These are phyloP conservation scores for Erythrobasidium yunnanense DNA, from an alignment of 768 basidiomycete genomes.

Conservation along the genomic window DNA sequence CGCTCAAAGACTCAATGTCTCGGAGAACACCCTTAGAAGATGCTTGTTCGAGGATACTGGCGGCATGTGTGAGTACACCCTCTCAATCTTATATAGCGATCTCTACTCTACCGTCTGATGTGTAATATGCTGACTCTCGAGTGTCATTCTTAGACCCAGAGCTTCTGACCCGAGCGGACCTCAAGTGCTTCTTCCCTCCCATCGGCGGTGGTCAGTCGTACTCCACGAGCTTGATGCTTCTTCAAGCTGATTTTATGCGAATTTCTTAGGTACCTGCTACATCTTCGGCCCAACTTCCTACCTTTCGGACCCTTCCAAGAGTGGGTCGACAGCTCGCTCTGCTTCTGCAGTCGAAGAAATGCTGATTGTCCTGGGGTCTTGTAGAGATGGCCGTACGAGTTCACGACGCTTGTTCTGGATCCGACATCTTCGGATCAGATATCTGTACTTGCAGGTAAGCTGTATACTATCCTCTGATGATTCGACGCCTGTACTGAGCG, in stretches of 20 bases:
- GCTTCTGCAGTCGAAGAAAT: not conserved
- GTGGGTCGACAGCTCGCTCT: conserved; percentile 36
- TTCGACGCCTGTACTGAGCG: no score
- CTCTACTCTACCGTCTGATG: not conserved
- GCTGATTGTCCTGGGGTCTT: not conserved
- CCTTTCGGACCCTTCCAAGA: conserved; percentile 38
- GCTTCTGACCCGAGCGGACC: conserved; percentile 74
- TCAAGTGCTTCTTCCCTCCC: conserved; percentile 90
- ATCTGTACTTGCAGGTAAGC: conserved; percentile 75
- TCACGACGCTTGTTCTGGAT: conserved; percentile 72
- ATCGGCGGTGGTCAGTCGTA: conserved; percentile 69
- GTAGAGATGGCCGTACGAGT: conserved; percentile 69
- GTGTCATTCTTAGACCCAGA: conserved; percentile 51
- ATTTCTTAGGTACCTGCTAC: conserved; percentile 55
- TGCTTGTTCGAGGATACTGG: conserved; percentile 92
- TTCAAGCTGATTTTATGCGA: not conserved
- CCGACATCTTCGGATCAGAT: conserved; percentile 42
- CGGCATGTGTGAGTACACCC: conserved; percentile 53
- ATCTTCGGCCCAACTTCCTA: conserved; percentile 51
- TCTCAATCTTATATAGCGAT: conserved; percentile 35
- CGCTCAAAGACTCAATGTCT: conserved; percentile 68
- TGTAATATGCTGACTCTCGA: not conserved
- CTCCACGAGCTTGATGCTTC: not conserved
- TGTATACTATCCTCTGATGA: not conserved
- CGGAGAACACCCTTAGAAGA: conserved; percentile 72